phyloP scores from a whole-genome alignment of 2,329 filamentous ascomycete species.

The Neoarthrinium moseri region DNA sequence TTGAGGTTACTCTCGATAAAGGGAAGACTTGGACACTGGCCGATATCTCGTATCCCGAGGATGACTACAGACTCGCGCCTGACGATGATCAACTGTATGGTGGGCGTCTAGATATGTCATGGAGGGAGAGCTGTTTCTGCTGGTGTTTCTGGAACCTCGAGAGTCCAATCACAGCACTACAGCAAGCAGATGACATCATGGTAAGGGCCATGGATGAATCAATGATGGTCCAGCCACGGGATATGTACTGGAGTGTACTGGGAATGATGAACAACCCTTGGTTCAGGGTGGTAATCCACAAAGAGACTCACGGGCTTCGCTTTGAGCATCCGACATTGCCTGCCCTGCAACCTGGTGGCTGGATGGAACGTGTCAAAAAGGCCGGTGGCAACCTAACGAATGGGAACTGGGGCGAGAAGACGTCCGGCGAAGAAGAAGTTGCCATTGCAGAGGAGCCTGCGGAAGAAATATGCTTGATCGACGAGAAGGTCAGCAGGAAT shows the following conservation, averaged over 20 bases:
- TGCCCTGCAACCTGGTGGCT: constrained; percentile 73
- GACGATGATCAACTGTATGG: constrained; percentile 68
- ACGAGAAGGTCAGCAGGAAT: constrained; percentile 57
- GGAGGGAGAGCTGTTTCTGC: constrained; percentile 80
- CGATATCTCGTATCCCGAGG: constrained; percentile 79
- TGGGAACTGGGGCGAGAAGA: constrained; percentile 79
- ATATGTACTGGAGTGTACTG: constrained; percentile 95
- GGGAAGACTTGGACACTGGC: constrained; percentile 79
- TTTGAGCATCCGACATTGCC: constrained; percentile 92
- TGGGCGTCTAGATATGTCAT: constrained; percentile 75
- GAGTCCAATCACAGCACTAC: constrained; percentile 61
- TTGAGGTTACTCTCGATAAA: constrained; percentile 81
- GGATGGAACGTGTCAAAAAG: constrained; percentile 92
- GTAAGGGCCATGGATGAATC: constrained; percentile 88
- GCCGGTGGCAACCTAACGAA: constrained; percentile 77
- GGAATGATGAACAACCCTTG: constrained; percentile 99
- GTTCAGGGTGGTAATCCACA: constrained; percentile 78
- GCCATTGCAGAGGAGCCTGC: constrained; percentile 44
- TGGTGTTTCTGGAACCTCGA: constrained; percentile 90
- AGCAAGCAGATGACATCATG: constrained; percentile 68
- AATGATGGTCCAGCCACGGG: constrained; percentile 81
- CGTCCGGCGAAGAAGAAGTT: constrained; percentile 49
- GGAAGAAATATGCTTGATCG: constrained; percentile 76
- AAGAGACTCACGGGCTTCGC: constrained; percentile 60
- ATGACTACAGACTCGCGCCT: constrained; percentile 68